Percentiles rank a stretch among this genome's conserved stretches.
Conservation (phyloP, 441 rosid genomes). For the Brassica hybrid region DNA sequence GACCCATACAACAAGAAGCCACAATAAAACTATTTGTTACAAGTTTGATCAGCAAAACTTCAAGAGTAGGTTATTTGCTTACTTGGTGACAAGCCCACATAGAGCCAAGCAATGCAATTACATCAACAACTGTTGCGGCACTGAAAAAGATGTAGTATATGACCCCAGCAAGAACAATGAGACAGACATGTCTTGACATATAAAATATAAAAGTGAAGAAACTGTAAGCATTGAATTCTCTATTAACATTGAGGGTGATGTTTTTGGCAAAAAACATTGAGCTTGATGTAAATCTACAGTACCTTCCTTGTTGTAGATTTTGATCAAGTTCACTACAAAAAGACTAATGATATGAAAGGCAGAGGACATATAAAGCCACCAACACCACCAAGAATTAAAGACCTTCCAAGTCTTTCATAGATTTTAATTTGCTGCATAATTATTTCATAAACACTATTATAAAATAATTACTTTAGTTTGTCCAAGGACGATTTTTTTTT, state of each 20-base stretch:
- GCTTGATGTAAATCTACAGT: constrained; percentile 9
- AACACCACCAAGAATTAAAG: background rate
- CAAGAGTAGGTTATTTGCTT: constrained; percentile 19
- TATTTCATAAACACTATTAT: background rate
- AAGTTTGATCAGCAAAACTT: constrained; percentile 15
- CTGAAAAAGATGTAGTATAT: constrained; percentile 78
- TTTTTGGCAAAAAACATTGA: background rate
- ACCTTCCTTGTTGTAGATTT: background rate
- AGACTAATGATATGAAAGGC: constrained; percentile 4
- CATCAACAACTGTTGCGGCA: constrained; percentile 67
- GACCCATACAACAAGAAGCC: background rate
- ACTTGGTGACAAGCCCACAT: constrained; percentile 98
- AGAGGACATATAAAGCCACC: constrained; percentile 7
- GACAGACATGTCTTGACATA: constrained; percentile 60
- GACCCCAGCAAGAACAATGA: constrained; percentile 93
- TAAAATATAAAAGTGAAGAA: background rate
- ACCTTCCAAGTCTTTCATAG: background rate
- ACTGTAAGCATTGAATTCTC: constrained; percentile 3
- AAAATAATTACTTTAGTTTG: background rate
- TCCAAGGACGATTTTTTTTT: background rate
- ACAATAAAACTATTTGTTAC: constrained; percentile 19
- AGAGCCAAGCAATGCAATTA: constrained; percentile 71
- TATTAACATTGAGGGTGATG: constrained; percentile 8
- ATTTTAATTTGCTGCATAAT: background rate
- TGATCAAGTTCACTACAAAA: constrained; percentile 3